Base-by-base conservation (phyloP, 805 yeast genomes). In the Scheffersomyces spartinae region DNA sequence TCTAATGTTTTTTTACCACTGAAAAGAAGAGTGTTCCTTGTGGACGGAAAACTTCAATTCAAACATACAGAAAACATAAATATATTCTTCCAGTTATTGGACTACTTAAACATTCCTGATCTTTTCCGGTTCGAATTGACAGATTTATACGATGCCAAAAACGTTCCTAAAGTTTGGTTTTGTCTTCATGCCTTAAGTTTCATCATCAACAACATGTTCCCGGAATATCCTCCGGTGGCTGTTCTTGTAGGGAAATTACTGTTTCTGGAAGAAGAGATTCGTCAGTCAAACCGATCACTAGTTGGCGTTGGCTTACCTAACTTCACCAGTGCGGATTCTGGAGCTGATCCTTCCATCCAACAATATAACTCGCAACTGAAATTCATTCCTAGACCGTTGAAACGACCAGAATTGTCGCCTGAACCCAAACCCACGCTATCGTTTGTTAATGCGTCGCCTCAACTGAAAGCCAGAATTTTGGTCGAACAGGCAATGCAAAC, bases 61-160 rank as follows among this genome's bases (percentile, higher is more conserved):
- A 74, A 80, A 34, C 95, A 84, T 48, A 83, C 95, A 0, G 96
- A 91, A 45, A 91, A 91, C 46, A 88, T 91, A 44, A 83, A 84
- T 40, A 62, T 74, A 13, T 86, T 88, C 47, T 77, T 88, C 46
- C 60, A 66, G 12, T 68, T 88, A 29, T 58, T 84, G 16, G 76
- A 71, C 29, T 68, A 60, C 31, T 64, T 84, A 32, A 74, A 71
- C 15, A 73, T 91, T 36, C 98, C 97, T 1, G 86, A 82, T 29
- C 64, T 85, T 28, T 91, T 86, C 48, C 68, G 80, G 25, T 91
- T 91, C 46, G 98, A 88, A 47, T 67, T 86, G 31, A 85, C 94
- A 3, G 98, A 91, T 50, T 61, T 91, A 18, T 91, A 85, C 52
- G 96, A 91, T 44, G 77, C 78, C 43, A 86, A 84, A 42, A 81